Percentiles rank a stretch among this genome's conserved stretches.
phyloP scores from a whole-genome alignment of 2,329 filamentous ascomycete species.

The Talaromyces sp. region DNA sequence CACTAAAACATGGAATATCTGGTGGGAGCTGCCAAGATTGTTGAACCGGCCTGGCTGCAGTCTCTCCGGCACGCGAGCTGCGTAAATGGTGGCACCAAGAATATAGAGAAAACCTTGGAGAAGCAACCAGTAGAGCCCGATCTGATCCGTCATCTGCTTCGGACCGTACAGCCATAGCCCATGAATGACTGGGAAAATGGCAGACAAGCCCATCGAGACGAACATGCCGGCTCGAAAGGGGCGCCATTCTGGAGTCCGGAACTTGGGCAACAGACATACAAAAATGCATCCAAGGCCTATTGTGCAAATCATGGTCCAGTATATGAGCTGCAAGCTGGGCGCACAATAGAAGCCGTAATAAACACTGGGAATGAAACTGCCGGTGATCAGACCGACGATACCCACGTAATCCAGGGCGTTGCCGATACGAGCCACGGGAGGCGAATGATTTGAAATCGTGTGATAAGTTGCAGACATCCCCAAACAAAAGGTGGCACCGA shows the following conservation, averaged over 20 bases:
- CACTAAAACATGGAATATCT: conserved; percentile 91
- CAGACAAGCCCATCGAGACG: conserved; percentile 77
- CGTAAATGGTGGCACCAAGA: conserved; percentile 79
- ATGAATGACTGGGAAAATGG: conserved; percentile 77
- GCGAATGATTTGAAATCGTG: conserved; percentile 78
- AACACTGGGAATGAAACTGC: conserved; percentile 82
- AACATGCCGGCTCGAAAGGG: conserved; percentile 88
- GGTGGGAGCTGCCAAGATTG: conserved; percentile 88
- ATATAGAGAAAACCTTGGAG: conserved; percentile 82
- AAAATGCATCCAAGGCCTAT: conserved; percentile 72
- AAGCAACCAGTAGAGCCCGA: conserved; percentile 77
- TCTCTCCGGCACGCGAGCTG: conserved; percentile 77
- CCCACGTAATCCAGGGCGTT: conserved; percentile 95
- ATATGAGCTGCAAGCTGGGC: conserved; percentile 61
- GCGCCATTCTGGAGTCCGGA: conserved; percentile 78
- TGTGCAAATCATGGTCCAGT: conserved; percentile 73
- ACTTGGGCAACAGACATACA: conserved; percentile 75
- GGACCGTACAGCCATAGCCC: conserved; percentile 66
- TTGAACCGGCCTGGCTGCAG: conserved; percentile 75
- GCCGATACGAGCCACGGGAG: conserved; percentile 70
- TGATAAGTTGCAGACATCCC: conserved; percentile 85
- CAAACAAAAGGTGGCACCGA: conserved; percentile 67
- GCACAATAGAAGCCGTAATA: conserved; percentile 81
- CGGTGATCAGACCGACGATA: conserved; percentile 87
- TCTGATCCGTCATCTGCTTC: conserved; percentile 62